These are phyloP conservation scores for Flaveria ramosissima DNA, from an alignment of 129 eudicot genomes.

Conservation along the genomic window DNA sequence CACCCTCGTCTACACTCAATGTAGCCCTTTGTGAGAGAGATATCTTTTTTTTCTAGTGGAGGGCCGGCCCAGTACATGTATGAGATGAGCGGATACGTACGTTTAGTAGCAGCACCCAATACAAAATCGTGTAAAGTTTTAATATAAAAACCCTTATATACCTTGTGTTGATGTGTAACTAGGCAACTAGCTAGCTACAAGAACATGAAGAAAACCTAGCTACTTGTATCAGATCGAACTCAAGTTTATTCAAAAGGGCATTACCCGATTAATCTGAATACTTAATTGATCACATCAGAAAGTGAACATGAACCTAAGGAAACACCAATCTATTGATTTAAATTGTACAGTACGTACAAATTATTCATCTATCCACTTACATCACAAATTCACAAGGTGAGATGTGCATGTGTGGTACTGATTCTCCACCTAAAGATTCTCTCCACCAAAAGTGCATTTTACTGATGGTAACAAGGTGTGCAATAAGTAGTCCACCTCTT, in stretches of 20 bases:
- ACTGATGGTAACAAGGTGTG: too few relatives aligned
- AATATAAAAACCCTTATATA: not conserved
- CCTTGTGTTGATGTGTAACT: not conserved
- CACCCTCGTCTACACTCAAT: too few relatives aligned
- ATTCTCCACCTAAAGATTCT: not conserved
- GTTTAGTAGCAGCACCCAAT: too few relatives aligned
- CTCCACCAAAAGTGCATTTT: too few relatives aligned
- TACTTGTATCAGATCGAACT: not conserved
- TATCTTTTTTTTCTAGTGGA: too few relatives aligned
- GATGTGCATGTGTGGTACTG: not conserved
- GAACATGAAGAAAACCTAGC: conserved; percentile 3
- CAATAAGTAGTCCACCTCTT: too few relatives aligned
- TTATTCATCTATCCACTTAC: conserved; percentile 1
- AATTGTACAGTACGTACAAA: not conserved
- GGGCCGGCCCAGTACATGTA: too few relatives aligned
- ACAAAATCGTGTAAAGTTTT: not conserved
- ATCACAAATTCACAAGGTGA: not conserved
- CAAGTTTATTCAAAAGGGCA: not conserved
- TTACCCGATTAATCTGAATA: not conserved
- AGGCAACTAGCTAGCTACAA: not conserved
- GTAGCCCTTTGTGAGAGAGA: too few relatives aligned
- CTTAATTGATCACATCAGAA: not conserved
- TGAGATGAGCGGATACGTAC: too few relatives aligned
- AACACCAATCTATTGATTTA: conserved; percentile 4
- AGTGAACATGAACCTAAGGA: not conserved